Evolutionary conservation across 192 early-diverging fungal genomes (phyloP).

Genomic region (Endogone sp.): DNA sequence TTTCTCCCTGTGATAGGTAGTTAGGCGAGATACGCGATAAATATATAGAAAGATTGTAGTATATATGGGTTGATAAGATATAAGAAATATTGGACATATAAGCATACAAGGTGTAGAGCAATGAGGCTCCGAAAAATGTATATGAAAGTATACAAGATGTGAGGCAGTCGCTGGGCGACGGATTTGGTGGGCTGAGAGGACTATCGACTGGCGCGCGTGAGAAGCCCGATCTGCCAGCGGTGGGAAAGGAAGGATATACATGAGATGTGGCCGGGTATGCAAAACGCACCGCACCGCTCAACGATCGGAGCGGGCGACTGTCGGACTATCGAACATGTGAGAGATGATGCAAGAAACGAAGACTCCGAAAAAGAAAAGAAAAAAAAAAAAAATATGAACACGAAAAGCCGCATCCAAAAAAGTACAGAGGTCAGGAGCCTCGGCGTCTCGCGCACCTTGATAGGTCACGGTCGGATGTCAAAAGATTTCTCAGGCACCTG

Average conservation of each 20-base stretch:
- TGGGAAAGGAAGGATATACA: too few relatives aligned
- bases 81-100: background rate
- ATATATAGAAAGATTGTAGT: background rate
- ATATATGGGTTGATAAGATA: background rate
- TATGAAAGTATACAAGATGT: background rate
- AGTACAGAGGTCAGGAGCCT: background rate
- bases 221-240: too few relatives aligned
- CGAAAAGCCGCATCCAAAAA: too few relatives aligned
- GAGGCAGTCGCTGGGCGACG: background rate
- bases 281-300: background rate
- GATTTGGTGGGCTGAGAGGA: too few relatives aligned
- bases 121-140: background rate
- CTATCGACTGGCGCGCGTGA: too few relatives aligned
- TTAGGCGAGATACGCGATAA: too few relatives aligned
- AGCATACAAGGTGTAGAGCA: background rate
- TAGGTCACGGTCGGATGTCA: too few relatives aligned
- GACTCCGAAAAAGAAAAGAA: background rate
- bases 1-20: too few relatives aligned
- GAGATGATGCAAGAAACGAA: background rate
- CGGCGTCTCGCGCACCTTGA: background rate
- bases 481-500: too few relatives aligned
- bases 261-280: background rate
- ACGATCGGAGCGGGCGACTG: background rate
- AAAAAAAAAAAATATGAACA: too few relatives aligned
- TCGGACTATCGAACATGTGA: background rate